These are phyloP conservation scores for Vaccinium corymbosum DNA, from an alignment of 148 eudicot genomes.

Conservation along the genomic window DNA sequence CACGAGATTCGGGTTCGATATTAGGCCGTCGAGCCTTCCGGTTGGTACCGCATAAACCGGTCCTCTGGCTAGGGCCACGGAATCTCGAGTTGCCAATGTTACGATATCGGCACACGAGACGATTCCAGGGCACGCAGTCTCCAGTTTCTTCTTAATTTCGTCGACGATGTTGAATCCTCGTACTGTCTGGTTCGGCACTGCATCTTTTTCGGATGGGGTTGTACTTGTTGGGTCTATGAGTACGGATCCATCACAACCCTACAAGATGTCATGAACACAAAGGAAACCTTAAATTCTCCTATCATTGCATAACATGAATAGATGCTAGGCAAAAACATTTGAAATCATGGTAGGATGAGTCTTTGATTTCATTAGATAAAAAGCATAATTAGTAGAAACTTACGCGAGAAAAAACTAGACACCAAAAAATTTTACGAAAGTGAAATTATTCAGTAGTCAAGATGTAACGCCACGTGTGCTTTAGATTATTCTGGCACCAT, in stretches of 20 bases:
- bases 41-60: neutral
- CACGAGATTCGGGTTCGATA: neutral
- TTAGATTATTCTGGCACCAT: no score
- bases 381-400: neutral
- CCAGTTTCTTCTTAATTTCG: neutral
- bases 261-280: neutral
- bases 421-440: no score
- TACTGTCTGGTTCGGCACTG: neutral
- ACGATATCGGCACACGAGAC: slow-evolving; percentile 1
- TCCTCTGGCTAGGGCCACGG: neutral
- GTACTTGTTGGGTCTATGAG: neutral
- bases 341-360: no score
- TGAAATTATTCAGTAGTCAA: no score
- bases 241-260: neutral
- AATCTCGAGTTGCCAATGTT: neutral
- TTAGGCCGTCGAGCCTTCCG: neutral
- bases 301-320: neutral
- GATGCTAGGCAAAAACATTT: no score
- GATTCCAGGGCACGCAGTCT: neutral
- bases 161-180: neutral
- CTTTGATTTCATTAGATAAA: neutral
- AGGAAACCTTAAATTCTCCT: neutral
- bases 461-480: no score
- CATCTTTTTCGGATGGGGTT: neutral
- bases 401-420: neutral